These are phyloP conservation scores for Dalbergia oliveri DNA, from an alignment of 306 rosid genomes.

Conservation along the genomic window DNA sequence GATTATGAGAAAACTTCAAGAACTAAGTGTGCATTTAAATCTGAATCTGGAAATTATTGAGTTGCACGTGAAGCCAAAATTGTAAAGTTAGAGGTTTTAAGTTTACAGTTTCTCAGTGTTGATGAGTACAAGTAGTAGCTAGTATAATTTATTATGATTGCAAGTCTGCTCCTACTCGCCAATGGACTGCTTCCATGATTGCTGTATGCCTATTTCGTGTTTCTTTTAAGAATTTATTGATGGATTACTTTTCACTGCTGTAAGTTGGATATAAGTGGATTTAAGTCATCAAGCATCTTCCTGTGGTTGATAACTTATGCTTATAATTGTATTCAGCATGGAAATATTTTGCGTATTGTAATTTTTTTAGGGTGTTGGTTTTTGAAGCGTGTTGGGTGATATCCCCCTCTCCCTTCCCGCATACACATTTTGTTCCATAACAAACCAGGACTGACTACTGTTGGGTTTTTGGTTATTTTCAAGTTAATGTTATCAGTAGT, in stretches of 20 bases:
- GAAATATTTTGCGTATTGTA: background rate
- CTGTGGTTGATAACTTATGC: slow-evolving; percentile 13
- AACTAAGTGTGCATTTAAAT: background rate
- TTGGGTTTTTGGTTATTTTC: slow-evolving; percentile 11
- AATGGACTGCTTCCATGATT: slow-evolving; percentile 3
- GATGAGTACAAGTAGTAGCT: background rate
- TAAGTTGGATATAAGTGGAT: background rate
- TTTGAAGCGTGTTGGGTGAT: background rate
- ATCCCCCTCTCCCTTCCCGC: background rate
- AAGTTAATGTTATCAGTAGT: slow-evolving; percentile 4
- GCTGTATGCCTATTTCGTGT: slow-evolving; percentile 4
- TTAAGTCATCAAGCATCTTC: slow-evolving; percentile 11
- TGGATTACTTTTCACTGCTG: background rate
- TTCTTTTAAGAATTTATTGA: slow-evolving; percentile 20
- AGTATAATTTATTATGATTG: slow-evolving; percentile 11
- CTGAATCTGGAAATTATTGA: slow-evolving; percentile 11
- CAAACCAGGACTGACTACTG: slow-evolving; percentile 11
- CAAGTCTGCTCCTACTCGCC: background rate
- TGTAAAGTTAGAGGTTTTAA: background rate
- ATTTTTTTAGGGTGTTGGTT: background rate
- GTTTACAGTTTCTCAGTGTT: slow-evolving; percentile 10
- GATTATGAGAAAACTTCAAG: background rate
- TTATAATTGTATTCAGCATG: background rate
- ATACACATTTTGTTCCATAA: background rate
- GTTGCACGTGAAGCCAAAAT: background rate